Evolutionary conservation across 164 flowering plant genomes (phyloP).

Genomic region (Stephania cephalantha): DNA sequence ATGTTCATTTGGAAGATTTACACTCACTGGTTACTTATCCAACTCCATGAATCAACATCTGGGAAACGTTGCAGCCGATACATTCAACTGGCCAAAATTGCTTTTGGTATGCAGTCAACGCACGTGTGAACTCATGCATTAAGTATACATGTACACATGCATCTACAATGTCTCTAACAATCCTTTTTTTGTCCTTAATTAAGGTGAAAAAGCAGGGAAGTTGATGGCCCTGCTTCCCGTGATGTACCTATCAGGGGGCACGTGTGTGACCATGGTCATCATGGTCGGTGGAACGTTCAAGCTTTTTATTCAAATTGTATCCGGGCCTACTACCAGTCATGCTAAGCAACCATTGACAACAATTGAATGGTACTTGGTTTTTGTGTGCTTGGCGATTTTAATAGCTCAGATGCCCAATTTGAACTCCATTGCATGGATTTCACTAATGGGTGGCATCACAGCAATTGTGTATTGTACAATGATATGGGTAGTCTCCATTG

Average conservation of each 20-base stretch:
- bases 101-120: slow-evolving; percentile 47
- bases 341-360: slow-evolving; percentile 30
- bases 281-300: slow-evolving; percentile 52
- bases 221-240: slow-evolving; percentile 45
- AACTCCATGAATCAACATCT: slow-evolving; percentile 52
- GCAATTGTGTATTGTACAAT: slow-evolving; percentile 52
- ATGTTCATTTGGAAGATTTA: slow-evolving; percentile 71
- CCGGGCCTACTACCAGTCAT: slow-evolving; percentile 37
- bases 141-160: too few species aligned
- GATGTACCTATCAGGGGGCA: slow-evolving; percentile 65
- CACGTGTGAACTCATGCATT: neutral
- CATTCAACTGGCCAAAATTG: slow-evolving; percentile 44
- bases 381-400: slow-evolving; percentile 38
- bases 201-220: slow-evolving; percentile 52
- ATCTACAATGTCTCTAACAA: too few species aligned
- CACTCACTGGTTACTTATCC: slow-evolving; percentile 53
- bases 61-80: slow-evolving; percentile 63
- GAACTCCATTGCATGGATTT: slow-evolving; percentile 65
- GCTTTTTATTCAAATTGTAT: slow-evolving; percentile 39
- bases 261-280: slow-evolving; percentile 51
- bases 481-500: slow-evolving; percentile 44
- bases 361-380: slow-evolving; percentile 74
- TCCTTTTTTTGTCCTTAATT: neutral
- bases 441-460: slow-evolving; percentile 52
- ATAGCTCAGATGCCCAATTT: slow-evolving; percentile 62